Conservation (phyloP, 345 rosid genomes). For the Eutrema heterophyllum region DNA sequence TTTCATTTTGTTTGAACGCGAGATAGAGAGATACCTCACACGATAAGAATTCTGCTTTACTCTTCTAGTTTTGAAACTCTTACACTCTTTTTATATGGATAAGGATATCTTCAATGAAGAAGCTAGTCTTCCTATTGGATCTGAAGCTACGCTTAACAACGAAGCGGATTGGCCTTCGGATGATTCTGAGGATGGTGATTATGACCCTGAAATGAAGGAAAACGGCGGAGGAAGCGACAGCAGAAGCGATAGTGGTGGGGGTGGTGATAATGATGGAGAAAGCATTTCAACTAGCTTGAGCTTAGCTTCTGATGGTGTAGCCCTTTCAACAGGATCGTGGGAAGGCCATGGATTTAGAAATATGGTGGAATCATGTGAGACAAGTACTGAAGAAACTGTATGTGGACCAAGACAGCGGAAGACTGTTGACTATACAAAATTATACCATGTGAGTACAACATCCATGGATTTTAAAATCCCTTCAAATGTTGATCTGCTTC, state of each 20-base stretch:
- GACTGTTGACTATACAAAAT: conserved; percentile 78
- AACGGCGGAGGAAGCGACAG: conserved; percentile 23
- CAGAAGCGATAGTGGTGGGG: conserved; percentile 40
- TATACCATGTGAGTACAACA: conserved; percentile 67
- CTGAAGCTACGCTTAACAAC: conserved; percentile 43
- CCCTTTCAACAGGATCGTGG: conserved; percentile 46
- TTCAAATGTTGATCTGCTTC: neutral
- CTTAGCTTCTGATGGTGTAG: conserved; percentile 70
- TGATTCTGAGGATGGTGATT: conserved; percentile 90
- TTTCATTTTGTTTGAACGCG: neutral
- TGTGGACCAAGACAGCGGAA: conserved; percentile 73
- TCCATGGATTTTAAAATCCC: neutral
- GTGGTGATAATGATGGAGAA: conserved; percentile 43
- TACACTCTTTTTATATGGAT: conserved; percentile 8
- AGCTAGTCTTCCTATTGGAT: conserved; percentile 61
- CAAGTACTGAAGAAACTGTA: conserved; percentile 57
- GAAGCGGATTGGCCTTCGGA: conserved; percentile 96
- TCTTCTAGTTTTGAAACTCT: conserved; percentile 10
- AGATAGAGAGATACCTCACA: neutral
- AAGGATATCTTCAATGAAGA: conserved; percentile 90
- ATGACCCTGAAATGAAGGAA: conserved; percentile 72
- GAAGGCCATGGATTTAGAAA: conserved; percentile 38
- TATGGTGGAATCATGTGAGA: conserved; percentile 47
- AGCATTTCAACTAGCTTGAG: conserved; percentile 69
- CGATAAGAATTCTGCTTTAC: neutral